A percentile compares a stretch with the other conserved stretches of the same genome.
Evolutionary conservation across 2,329 filamentous ascomycete genomes (phyloP).

Genomic region (Aureobasidium pullulans): DNA sequence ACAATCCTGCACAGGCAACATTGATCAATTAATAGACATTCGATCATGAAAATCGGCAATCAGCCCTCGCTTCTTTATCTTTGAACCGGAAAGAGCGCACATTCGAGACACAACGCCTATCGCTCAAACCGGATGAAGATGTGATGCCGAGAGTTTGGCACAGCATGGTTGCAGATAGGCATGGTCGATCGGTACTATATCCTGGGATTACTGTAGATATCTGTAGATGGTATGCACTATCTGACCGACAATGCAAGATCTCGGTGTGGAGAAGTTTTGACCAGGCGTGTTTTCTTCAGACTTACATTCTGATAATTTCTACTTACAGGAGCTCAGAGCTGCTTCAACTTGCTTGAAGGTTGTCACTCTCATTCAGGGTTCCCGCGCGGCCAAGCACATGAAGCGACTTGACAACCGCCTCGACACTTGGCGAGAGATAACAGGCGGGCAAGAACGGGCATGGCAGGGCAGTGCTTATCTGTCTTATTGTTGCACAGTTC

Average conservation of each 20-base stretch:
- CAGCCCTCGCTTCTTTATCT: background rate
- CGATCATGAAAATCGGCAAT: background rate
- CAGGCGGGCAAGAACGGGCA: background rate
- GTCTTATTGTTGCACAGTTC: background rate
- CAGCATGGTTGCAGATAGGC: background rate
- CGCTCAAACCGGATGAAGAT: background rate
- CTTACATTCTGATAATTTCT: too few species aligned
- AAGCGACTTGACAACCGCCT: background rate
- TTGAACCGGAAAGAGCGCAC: background rate
- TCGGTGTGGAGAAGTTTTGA: too few species aligned
- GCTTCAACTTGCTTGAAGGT: background rate
- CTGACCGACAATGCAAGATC: too few species aligned
- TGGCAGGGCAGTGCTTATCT: background rate
- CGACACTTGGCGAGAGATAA: background rate
- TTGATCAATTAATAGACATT: background rate
- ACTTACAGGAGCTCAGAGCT: too few species aligned
- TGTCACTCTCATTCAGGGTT: background rate
- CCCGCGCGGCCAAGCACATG: background rate
- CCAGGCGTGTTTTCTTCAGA: too few species aligned
- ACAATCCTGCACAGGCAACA: background rate
- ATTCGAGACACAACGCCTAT: background rate
- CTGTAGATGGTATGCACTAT: too few species aligned
- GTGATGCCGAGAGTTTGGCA: background rate
- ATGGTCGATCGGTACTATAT: background rate
- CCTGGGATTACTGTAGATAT: background rate